phyloP scores from a whole-genome alignment of 1,284 basidiomycete species.

The Ceratobasidium sp. region DNA sequence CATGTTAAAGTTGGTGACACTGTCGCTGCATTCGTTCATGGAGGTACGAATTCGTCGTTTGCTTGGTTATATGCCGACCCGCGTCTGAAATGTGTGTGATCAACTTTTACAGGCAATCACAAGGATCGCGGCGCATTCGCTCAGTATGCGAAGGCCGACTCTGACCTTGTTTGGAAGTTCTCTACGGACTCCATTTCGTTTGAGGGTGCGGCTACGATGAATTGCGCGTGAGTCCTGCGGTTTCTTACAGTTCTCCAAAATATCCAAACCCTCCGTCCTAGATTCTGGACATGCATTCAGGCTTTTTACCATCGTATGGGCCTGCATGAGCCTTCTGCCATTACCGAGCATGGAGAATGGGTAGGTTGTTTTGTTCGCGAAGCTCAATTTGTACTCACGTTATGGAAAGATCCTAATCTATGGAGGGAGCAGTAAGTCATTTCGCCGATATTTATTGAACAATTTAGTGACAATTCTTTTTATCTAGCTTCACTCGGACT shows the following conservation, averaged over 20 bases:
- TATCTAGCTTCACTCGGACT: slow-evolving; percentile 50
- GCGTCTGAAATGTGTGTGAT: too few species aligned
- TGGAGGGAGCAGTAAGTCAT: slow-evolving; percentile 27
- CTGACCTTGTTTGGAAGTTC: slow-evolving; percentile 40
- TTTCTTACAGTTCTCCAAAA: neutral
- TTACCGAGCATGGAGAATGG: slow-evolving; percentile 15
- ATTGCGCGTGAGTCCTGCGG: slow-evolving; percentile 34
- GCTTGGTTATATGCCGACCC: too few species aligned
- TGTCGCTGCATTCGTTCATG: slow-evolving; percentile 56
- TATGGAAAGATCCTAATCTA: slow-evolving; percentile 24
- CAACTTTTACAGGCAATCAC: slow-evolving; percentile 12
- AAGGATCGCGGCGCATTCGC: slow-evolving; percentile 37
- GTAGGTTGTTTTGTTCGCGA: neutral
- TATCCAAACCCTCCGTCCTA: neutral
- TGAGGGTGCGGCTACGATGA: slow-evolving; percentile 50
- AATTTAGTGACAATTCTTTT: neutral
- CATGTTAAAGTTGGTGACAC: slow-evolving; percentile 53
- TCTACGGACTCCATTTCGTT: slow-evolving; percentile 47
- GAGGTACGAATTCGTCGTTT: too few species aligned
- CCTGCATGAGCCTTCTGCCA: slow-evolving; percentile 45
- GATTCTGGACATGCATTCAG: slow-evolving; percentile 49
- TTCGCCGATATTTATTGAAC: too few species aligned
- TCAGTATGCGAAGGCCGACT: slow-evolving; percentile 28
- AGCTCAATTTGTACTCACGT: neutral
- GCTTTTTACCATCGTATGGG: slow-evolving; percentile 49